Percentiles rank a stretch among this genome's conserved stretches.
phyloP scores from a whole-genome alignment of 805 yeast species.

The Blastobotrys peoriensis region DNA sequence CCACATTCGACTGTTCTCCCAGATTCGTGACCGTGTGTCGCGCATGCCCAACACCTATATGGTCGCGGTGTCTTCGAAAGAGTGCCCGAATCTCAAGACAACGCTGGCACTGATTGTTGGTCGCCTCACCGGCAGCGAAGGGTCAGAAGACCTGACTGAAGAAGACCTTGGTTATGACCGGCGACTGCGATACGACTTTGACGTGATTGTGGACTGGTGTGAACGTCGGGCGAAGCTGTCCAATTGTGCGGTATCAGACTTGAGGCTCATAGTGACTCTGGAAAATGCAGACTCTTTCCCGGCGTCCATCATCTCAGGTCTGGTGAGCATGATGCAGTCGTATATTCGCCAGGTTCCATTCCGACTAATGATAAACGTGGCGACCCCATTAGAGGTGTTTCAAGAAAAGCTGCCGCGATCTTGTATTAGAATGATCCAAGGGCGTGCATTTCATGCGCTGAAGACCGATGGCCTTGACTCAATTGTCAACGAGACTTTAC shows the following conservation, averaged over 20 bases:
- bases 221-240: slow-evolving; percentile 7
- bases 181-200: slow-evolving; percentile 33
- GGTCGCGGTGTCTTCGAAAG: slow-evolving; percentile 31
- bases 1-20: slow-evolving; percentile 26
- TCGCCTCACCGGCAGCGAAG: slow-evolving; percentile 24
- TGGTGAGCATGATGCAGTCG: slow-evolving; percentile 29
- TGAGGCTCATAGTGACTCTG: slow-evolving; percentile 26
- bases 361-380: slow-evolving; percentile 30
- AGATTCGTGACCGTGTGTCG: slow-evolving; percentile 16
- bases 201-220: slow-evolving; percentile 32
- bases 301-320: slow-evolving; percentile 22
- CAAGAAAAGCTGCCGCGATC: slow-evolving; percentile 30
- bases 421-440: slow-evolving; percentile 22
- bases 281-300: slow-evolving; percentile 38
- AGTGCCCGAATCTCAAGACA: slow-evolving; percentile 31
- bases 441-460: slow-evolving; percentile 24
- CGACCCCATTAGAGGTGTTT: slow-evolving; percentile 32
- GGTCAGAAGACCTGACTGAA: slow-evolving; percentile 11
- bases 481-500: slow-evolving; percentile 17
- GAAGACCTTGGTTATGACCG: slow-evolving; percentile 25
- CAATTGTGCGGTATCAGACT: slow-evolving; percentile 2
- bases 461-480: slow-evolving; percentile 14
- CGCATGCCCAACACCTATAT: slow-evolving; percentile 6
- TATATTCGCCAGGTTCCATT: slow-evolving; percentile 30
- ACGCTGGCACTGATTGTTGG: slow-evolving; percentile 30